A percentile compares a stretch with the other conserved stretches of the same genome.
phyloP scores from a whole-genome alignment of 345 rosid species.

The Salix viminalis region DNA sequence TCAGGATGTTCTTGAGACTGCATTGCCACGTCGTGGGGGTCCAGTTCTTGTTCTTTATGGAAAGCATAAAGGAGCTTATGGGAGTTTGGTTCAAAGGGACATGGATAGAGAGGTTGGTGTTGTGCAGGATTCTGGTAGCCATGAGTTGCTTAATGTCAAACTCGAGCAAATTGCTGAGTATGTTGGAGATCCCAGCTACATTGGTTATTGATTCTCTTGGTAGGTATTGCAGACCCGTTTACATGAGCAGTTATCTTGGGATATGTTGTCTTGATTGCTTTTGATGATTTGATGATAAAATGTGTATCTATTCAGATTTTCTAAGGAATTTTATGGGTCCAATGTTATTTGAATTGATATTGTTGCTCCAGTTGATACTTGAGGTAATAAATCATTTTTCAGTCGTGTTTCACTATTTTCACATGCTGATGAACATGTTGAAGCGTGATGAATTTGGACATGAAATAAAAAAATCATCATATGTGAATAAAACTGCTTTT shows the following conservation, averaged over 20 bases:
- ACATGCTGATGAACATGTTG: neutral
- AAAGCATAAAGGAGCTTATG: slow-evolving; percentile 63
- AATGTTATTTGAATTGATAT: neutral
- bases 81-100: slow-evolving; percentile 69
- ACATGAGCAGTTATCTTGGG: neutral
- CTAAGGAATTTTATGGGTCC: neutral
- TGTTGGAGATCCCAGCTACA: slow-evolving; percentile 51
- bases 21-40: slow-evolving; percentile 72
- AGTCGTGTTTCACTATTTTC: neutral
- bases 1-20: slow-evolving; percentile 83
- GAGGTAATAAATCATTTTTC: neutral
- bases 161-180: slow-evolving; percentile 90
- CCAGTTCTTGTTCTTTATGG: slow-evolving; percentile 62
- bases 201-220: slow-evolving; percentile 14
- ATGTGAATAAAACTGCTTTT: neutral
- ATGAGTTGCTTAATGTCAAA: slow-evolving; percentile 51
- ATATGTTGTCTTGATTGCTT: neutral
- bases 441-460: neutral
- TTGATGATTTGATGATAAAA: neutral
- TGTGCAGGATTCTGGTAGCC: slow-evolving; percentile 61
- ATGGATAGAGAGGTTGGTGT: slow-evolving; percentile 57
- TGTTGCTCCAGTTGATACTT: neutral
- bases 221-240: neutral
- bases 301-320: neutral
- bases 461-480: neutral